Base-by-base conservation (phyloP, 495 filamentous ascomycete genomes). In the Penicilliopsis zonata region DNA sequence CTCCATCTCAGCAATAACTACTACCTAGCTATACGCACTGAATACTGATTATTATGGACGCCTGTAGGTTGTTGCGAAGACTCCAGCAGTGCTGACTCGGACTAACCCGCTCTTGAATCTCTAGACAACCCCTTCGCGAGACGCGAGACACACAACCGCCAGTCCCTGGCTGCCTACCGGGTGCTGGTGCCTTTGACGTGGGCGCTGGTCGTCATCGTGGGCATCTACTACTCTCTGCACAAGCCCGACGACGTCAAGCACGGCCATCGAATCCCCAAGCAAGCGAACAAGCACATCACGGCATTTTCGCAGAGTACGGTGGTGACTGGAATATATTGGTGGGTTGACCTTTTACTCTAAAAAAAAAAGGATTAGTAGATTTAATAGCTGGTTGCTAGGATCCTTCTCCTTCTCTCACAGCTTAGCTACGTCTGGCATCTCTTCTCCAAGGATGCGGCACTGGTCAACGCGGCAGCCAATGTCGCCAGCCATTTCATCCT, bases 401-500 rank as follows among this genome's bases (percentile, higher is more conserved):
- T 88, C 34, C 49, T 77, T 20, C 67, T 92, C 34, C 81, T 80
- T 44, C 46, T 86, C 36, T 61, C 80, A 26, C 86, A 94, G 46
- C 50, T 79, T 32, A 73, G 64, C 42, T 94, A 92, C 50, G 55
- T 82, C 41, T 74, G 66, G 49, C 72, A 82, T 41, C 72, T 94
- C 31, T 92, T 84, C 69, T 71, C 69, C 18, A 61, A 63, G 34
- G 67, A 79, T 34, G 46, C 61, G 14, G 64, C 63, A 13, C 44
- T 67, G 4, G 74, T 82, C 36, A 69, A 70, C 23, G 60, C 72
- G n/a, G 81, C 86, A 18, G 80, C 77, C 39, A 70, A 79, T 27
- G 76, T 88, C 9, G 84, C 80, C 37, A 69, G 72, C 37, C 82
- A 93, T 60, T 93, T 87, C 55, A 87, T 90, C 49, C 36, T 82